Evolutionary conservation across 148 eudicot genomes (phyloP), one percentile per base, ranked within the genome.

Genomic region (Simmondsia chinensis): DNA sequence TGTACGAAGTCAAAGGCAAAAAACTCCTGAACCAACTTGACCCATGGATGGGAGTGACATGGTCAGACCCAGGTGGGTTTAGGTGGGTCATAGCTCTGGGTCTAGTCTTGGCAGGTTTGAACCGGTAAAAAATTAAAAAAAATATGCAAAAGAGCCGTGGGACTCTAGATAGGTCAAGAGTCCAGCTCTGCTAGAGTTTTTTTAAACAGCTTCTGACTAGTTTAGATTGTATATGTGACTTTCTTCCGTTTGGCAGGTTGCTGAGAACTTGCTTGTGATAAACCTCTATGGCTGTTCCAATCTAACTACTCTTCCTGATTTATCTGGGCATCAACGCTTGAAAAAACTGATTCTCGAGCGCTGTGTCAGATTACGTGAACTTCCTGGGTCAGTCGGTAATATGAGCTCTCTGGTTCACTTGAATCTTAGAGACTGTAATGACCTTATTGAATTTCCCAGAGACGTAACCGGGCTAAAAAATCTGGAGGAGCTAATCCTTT

Each of bases 381-480:
- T 80, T 53, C 83, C 73, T 17, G 36, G 68, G 38, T 76, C 89
- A 33, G 32, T 80, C 11, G 80, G 83, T 39, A 50, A 65, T 39
- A 19, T 74, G 65, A 52, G 30, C 4, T 61, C 65, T 19, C 46
- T 80, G 46, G 64, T 57, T 39, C 52, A 58, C 60, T 54, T 80
- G 34, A 71, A 80, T 57, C 53, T 80, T 48, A 46, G 25, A 38
- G 46, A 11, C 7, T 80, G 89, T 42, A 10, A 41, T 32, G 62
- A 53, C 47, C 63, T 80, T 35, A 55, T 61, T 24, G 51, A 53
- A 15, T 63, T 80, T 35, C 83, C 89, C 18, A 45, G 52, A 5
- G 74, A 73, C 37, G 64, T 80, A 10, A 60, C 80, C 21, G 89
- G 89, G 47, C 57, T 76, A 42, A 73, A 50, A 59, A 9, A 45